Base-by-base conservation (phyloP, 192 early-diverging fungal genomes). In the Coemansia sp. region DNA sequence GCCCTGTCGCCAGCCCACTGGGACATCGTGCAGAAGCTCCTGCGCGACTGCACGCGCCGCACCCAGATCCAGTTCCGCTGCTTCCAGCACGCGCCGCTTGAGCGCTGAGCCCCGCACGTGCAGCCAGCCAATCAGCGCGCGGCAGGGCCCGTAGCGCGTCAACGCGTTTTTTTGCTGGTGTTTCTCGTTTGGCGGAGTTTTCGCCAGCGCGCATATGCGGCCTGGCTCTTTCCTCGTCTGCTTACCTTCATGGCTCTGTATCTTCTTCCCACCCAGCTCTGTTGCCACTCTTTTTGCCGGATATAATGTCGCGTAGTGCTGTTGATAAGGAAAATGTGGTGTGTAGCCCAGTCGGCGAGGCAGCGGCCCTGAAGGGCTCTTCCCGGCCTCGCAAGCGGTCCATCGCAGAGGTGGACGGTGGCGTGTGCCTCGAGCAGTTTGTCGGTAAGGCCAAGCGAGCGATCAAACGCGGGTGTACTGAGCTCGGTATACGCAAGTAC, bases 1-100 rank as follows among this genome's bases (percentile, higher is more conserved):
- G 28, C 26, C 10, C 44, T 76, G 35, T 20, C 54, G 7, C 14
- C 42, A 10, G 38, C 79, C 26, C 66, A 78, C 36, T 63, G 82
- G 63, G 60, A 64, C 13, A 16, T 47, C 20, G 64, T 82, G 22
- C 75, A 74, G 44, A 37, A 64, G 38, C 59, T 78, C 22, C 54
- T 87, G 34, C 55, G 56, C 38, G 64, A 77, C 26, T 80, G 80
- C 29, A 80, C 80, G 48, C 65, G 74, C n/a, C 48, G 79, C 12
- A 85, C 85, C 8, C 58, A 62, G 52, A 76, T 84, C 50, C 80
- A 87, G 68, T 85, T 84, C 53, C 58, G 73, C 38, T 87, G 85
- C 61, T 84, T 87, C 53, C 55, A 68, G 53, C 47, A 44, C 7
- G 39, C 38, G 11, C 21, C n/a, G n/a, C n/a, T n/a, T n/a, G n/a